Base-by-base conservation (phyloP, 768 basidiomycete genomes). In the Boletus sp. region DNA sequence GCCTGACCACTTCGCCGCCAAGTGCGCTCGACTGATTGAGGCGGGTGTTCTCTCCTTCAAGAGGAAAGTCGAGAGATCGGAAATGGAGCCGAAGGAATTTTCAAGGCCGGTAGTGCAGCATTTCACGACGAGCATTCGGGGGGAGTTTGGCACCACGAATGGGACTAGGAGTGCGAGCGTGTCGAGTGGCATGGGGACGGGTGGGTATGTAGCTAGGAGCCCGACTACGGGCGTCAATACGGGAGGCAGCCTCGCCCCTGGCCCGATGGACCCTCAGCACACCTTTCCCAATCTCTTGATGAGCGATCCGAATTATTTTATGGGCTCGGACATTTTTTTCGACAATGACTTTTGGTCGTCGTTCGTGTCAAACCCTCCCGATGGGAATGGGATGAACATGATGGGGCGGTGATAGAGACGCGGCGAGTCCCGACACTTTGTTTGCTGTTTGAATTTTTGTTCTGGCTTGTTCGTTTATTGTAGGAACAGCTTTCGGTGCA, bases 271-370 rank as follows among this genome's bases (percentile, higher is more conserved):
- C 7, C 42, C 56, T 15, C 69, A 58, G 11, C 61, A 60, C 14
- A 44, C 51, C 2, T 69, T 64, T 25, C 61, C 61, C 10, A 66
- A 62, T 17, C 33, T 64, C 33, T 55, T 66, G 3, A 57, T 66
- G 58, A 59, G 49, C 37, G 70, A 71, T 35, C 60, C 65, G 1
- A 70, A 53, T 42, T 72, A 66, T 43, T 73, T 73, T 45, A 63
- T 69, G 59, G 62, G 58, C 38, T 66, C 74, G 23, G 74, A 78
- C 53, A 61, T 76, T 45, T 74, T 78, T 53, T 67, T 75, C 39
- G 77, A 78, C 53, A 66, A 70, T 27, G 70, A 72, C 9, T 78
- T 78, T 55, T 78, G 77, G 77, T 63, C 71, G 21, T 71, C 74
- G 7, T 77, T 78, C 38, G 66, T 77, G 64, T 64, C 64, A 14